Conservation (phyloP, 176 grass and related monocot genomes). For the Oryza brachyantha region DNA sequence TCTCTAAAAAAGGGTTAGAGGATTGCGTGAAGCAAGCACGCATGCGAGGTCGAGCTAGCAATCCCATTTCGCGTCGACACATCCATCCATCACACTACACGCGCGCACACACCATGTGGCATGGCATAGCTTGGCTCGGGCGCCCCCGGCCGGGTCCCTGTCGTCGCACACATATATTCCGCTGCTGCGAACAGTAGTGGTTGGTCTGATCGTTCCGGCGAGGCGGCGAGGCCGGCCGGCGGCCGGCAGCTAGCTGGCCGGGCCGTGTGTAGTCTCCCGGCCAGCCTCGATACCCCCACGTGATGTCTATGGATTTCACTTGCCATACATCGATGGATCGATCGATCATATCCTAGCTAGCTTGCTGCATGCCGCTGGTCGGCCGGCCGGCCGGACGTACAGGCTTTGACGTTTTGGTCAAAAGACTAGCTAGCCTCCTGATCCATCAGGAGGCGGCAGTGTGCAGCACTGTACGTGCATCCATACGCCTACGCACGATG, state of each 20-base stretch:
- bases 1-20: conserved; percentile 49
- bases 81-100: too few relatives aligned
- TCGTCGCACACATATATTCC: neutral
- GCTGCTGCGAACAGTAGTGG: neutral
- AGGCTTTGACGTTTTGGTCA: conserved; percentile 41
- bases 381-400: neutral
- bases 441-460: conserved; percentile 22
- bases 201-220: neutral
- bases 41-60: conserved; percentile 26
- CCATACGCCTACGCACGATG: conserved; percentile 16
- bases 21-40: conserved; percentile 99
- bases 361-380: neutral
- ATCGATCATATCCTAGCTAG: neutral
- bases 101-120: neutral
- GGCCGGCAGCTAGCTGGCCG: neutral
- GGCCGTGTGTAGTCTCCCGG: neutral
- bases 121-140: neutral
- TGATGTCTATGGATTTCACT: conserved; percentile 35
- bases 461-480: conserved; percentile 40
- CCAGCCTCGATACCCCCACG: neutral
- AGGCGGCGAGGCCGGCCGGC: too few relatives aligned
- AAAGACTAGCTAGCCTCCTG: conserved; percentile 24
- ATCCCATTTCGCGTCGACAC: conserved; percentile 36
- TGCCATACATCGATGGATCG: conserved; percentile 15
- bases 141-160: neutral